Evolutionary conservation across 2,329 filamentous ascomycete species (phyloP).

Genomic region (Fusarium nygamai): DNA sequence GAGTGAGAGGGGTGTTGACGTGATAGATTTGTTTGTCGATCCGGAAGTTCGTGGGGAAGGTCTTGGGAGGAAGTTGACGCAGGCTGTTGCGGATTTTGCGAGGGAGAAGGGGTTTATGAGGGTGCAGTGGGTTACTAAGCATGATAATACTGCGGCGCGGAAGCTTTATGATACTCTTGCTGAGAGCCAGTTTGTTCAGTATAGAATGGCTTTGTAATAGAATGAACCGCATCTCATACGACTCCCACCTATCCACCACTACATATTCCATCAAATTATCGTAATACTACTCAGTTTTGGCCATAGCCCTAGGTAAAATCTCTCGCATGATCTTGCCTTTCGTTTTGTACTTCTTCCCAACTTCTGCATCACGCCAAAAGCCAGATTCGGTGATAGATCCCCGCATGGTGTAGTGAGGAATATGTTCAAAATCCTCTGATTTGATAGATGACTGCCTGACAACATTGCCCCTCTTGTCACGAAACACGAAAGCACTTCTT

Average conservation of each 20-base stretch:
- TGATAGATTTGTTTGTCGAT: slow-evolving; percentile 18
- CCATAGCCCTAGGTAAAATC: neutral
- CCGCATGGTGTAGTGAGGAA: neutral
- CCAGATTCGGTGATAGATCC: neutral
- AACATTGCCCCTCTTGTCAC: neutral
- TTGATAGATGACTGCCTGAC: neutral
- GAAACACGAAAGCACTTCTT: neutral
- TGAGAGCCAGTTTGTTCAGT: slow-evolving; percentile 27
- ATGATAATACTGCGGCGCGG: slow-evolving; percentile 18
- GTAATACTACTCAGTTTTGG: fast-evolving
- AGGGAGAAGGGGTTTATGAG: slow-evolving; percentile 20
- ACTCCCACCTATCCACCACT: neutral
- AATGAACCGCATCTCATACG: neutral
- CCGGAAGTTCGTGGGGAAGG: slow-evolving; percentile 2
- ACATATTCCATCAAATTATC: no score
- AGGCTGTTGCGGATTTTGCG: slow-evolving; percentile 18
- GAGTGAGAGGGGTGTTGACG: neutral
- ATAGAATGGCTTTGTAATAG: slow-evolving; percentile 9
- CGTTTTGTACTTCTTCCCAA: neutral
- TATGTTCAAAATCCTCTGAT: fast-evolving
- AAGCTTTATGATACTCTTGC: slow-evolving; percentile 27
- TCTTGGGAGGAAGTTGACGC: slow-evolving; percentile 13
- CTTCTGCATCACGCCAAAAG: neutral
- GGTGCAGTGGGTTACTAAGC: slow-evolving; percentile 31
- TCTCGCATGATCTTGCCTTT: neutral